Percentiles rank a stretch among this genome's conserved stretches.
phyloP scores from a whole-genome alignment of 2,329 filamentous ascomycete genomes.

The Epichloe scottii region DNA sequence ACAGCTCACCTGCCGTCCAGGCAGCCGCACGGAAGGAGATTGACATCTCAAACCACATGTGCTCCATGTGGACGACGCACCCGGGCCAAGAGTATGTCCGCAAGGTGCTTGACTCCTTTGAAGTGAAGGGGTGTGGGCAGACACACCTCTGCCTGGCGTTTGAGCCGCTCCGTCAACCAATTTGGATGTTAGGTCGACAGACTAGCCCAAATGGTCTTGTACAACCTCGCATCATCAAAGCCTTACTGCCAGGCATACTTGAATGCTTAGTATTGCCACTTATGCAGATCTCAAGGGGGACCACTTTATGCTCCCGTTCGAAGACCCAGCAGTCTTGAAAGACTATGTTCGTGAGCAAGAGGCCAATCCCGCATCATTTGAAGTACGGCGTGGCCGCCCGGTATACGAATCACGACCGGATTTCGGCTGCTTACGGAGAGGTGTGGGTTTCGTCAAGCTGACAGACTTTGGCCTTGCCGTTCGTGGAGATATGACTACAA shows the following conservation, averaged over 20 bases:
- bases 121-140: slow-evolving; percentile 10
- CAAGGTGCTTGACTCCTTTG: slow-evolving; percentile 13
- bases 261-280: slow-evolving; percentile 19
- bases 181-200: slow-evolving; percentile 16
- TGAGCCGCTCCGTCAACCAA: slow-evolving; percentile 14
- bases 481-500: slow-evolving; percentile 10
- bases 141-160: slow-evolving; percentile 13
- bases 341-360: slow-evolving; percentile 13
- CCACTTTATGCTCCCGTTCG: slow-evolving; percentile 16
- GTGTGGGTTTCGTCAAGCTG: slow-evolving; percentile 15
- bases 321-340: slow-evolving; percentile 12
- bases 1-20: slow-evolving; percentile 12
- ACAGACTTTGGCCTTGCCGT: slow-evolving; percentile 18
- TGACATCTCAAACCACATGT: slow-evolving; percentile 13
- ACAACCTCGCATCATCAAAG: slow-evolving; percentile 12
- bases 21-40: slow-evolving; percentile 14
- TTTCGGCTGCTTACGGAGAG: slow-evolving; percentile 13
- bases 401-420: slow-evolving; percentile 13
- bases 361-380: slow-evolving; percentile 12
- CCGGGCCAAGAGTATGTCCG: slow-evolving; percentile 12
- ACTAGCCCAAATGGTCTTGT: slow-evolving; percentile 9
- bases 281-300: slow-evolving; percentile 13
- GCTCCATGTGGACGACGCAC: slow-evolving; percentile 10
- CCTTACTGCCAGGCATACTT: slow-evolving; percentile 22
- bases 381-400: slow-evolving; percentile 11